A percentile compares a stretch with the other conserved stretches of the same genome.
phyloP scores from a whole-genome alignment of 345 rosid species.

The Cardamine occulta region DNA sequence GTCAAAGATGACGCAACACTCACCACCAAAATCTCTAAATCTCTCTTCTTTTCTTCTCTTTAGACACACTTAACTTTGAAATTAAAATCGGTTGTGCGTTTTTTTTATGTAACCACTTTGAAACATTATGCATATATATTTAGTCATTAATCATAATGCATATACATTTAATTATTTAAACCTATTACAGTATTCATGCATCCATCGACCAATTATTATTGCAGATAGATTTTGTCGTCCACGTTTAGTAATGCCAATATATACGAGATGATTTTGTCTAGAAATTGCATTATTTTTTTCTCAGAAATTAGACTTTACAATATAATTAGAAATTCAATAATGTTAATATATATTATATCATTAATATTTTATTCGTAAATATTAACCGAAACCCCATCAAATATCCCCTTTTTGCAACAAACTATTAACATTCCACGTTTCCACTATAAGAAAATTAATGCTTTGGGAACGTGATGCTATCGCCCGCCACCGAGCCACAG shows the following conservation, averaged over 20 bases:
- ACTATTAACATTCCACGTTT: slow-evolving; percentile 40
- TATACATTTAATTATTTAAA: background rate
- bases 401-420: slow-evolving; percentile 6
- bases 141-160: background rate
- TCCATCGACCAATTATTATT: slow-evolving; percentile 20
- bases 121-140: slow-evolving; percentile 3
- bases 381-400: slow-evolving; percentile 24
- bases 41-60: slow-evolving; percentile 7
- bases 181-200: slow-evolving; percentile 21
- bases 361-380: background rate
- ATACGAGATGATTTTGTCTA: slow-evolving; percentile 26
- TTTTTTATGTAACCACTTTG: slow-evolving; percentile 10
- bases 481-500: slow-evolving; percentile 38
- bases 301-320: slow-evolving; percentile 1
- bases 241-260: slow-evolving; percentile 18
- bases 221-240: slow-evolving; percentile 24
- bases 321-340: background rate
- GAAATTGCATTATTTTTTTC: slow-evolving; percentile 8
- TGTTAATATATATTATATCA: background rate
- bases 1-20: slow-evolving; percentile 44
- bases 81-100: background rate
- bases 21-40: slow-evolving; percentile 40
- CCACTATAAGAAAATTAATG: slow-evolving; percentile 17
- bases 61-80: background rate
- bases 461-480: slow-evolving; percentile 36